Evolutionary conservation across 2,329 filamentous ascomycete genomes (phyloP), one percentile per base, ranked within the genome.

Genomic region (Chaetomium olivaceum): DNA sequence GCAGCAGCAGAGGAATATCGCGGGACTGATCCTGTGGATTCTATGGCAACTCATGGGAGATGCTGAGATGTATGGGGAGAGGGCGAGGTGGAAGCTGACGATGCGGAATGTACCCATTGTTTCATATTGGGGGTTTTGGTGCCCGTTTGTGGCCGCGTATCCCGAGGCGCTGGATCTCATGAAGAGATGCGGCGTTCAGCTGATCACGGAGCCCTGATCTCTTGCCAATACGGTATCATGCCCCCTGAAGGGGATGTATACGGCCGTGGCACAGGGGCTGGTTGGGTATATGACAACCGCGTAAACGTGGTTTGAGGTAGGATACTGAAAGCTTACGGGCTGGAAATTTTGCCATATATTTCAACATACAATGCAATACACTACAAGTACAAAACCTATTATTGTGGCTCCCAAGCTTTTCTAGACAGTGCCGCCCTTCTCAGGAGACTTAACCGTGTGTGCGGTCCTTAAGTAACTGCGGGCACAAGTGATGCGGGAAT

Each of bases 31-130:
- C 6, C 8, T 68, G 4, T 68, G 64, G 62, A 25, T 62, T 1
- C 12, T 70, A 31, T 1, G 25, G 8, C 46, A 60, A 36, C 12
- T 65, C 29, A 33, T 61, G 3, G 21, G 5, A 16, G 65, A 67
- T n/a, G 29, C 8, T 7, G 54, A 39, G 19, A 16, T 19, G 21
- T 2, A 21, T 39, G 33, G 52, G 16, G 23, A 11, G 11, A 16
- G 50, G 27, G 54, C 31, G 3, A 55, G 52, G n/a, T 59, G 59
- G 54, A 21, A 21, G 31, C 9, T 69, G n/a, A 60, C 61, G n/a
- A 11, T 25, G 59, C 9, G 27, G 27, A 43, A 65, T 25, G 68
- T 65, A n/a, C 67, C 67, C 1, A 46, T 36, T 39, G 29, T 69
- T 4, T 25, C 59, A 7, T 61, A 62, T 39, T 51, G 21, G 27